Evolutionary conservation across 2,329 filamentous ascomycete species (phyloP).

Genomic region (Fusarium coffeatum): DNA sequence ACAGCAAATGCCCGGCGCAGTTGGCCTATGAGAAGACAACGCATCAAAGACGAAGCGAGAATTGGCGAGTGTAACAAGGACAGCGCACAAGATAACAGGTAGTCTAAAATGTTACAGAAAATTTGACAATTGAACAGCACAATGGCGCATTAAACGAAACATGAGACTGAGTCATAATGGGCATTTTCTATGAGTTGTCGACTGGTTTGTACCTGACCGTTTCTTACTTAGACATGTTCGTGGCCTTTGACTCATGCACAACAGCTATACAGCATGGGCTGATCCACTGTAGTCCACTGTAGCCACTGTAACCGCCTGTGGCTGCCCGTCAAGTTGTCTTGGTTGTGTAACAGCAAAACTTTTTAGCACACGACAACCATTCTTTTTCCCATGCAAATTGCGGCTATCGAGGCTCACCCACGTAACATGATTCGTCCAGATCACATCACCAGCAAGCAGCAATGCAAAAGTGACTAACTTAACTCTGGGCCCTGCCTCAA

Average conservation of each 20-base stretch:
- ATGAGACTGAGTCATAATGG: background rate
- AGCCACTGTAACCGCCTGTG: constrained; percentile 3
- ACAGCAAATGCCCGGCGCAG: background rate
- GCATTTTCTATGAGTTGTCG: background rate
- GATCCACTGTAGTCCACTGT: constrained; percentile 9
- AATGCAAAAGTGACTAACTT: constrained; percentile 15
- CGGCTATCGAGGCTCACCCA: constrained; percentile 5
- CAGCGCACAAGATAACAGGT: constrained; percentile 10
- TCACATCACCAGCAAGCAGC: background rate
- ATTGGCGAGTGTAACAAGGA: constrained; percentile 28
- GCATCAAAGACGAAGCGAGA: background rate
- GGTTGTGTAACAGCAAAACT: constrained; percentile 9
- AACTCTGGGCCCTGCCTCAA: constrained; percentile 5
- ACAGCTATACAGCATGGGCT: constrained; percentile 6
- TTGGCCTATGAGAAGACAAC: constrained; percentile 2
- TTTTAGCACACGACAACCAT: background rate
- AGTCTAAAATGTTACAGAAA: background rate
- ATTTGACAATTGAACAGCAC: background rate
- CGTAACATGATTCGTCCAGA: constrained; percentile 29
- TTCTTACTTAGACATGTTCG: constrained; percentile 6
- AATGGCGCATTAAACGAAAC: background rate
- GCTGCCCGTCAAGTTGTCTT: background rate
- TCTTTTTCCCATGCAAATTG: constrained; percentile 14
- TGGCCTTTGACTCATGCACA: constrained; percentile 22
- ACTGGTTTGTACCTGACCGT: background rate